Base-by-base conservation (phyloP, 1,139 yeast genomes). In the Blastobotrys apis region DNA sequence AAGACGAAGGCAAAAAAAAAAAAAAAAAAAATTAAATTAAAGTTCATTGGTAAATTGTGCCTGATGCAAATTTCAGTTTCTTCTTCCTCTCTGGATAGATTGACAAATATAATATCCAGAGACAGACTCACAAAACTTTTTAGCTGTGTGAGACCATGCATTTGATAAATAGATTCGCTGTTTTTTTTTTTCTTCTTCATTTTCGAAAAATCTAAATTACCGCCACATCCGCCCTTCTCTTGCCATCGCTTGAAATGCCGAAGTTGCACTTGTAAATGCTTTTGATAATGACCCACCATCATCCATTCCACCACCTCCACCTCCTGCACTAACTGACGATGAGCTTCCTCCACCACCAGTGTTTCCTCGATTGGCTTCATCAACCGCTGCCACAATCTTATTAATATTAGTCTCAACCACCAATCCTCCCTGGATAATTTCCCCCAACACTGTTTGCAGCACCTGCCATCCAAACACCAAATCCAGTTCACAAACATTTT, bases 381-480 rank as follows among this genome's bases (percentile, higher is more conserved):
- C 72, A 2, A 69, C 72, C 1, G 74, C 69, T 0, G 94, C 88
- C n/a, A 90, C 96, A 32, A 92, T 88, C 51, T 85, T 77, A 33
- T 70, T 64, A 22, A 88, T 86, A 56, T 83, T 87, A 1, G 98
- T 90, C 62, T 92, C 98, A 32, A 94, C 86, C n/a, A 92, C 98
- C 94, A 94, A 83, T 0, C 99, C 99, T 23, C 97, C 98, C 62
- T 92, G 98, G 1, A 92, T 84, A 33, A 92, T 84, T 58, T 94
- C 97, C 29, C 64, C 66, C 45, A 92, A 67, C 3, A 92, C 97
- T 1, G 95, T 84, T 60, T 92, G 95, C 35, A 92, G 69, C 12
- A 88, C 94, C 64, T 92, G 97, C 97, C 97, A 92, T 21, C 97
- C 97, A 52, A 88, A 90, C 20, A 94, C 97, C 55, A 92, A 72